Evolutionary conservation across 1,139 yeast species (phyloP).

Genomic region (Hansenula sp.): DNA sequence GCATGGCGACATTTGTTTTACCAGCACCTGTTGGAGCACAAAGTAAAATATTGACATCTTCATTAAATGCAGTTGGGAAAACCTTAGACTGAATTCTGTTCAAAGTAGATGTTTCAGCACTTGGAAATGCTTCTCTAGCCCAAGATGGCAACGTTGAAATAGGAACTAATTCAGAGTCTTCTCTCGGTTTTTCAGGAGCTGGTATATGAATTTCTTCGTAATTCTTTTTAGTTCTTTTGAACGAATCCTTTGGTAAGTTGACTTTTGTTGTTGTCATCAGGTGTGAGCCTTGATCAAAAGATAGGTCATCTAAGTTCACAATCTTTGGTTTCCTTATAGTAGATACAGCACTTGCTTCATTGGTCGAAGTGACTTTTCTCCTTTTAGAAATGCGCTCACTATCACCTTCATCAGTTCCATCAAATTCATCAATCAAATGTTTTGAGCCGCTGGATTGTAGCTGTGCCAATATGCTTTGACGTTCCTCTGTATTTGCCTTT

Average conservation of each 20-base stretch:
- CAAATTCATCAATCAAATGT: conserved; percentile 22
- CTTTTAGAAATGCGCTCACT: conserved; percentile 18
- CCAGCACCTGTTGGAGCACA: conserved; percentile 99
- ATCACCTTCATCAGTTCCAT: conserved; percentile 18
- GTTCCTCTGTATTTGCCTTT: conserved; percentile 33
- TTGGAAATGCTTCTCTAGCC: conserved; percentile 77
- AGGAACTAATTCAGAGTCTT: conserved; percentile 49
- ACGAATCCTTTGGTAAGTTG: conserved; percentile 78
- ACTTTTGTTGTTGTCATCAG: conserved; percentile 65
- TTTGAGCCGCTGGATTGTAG: conserved; percentile 32
- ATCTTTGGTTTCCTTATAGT: conserved; percentile 42
- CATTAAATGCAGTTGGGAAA: conserved; percentile 68
- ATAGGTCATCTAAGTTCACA: conserved; percentile 60
- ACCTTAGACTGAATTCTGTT: conserved; percentile 85
- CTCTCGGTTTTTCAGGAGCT: conserved; percentile 50
- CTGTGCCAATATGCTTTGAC: conserved; percentile 23
- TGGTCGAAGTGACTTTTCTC: conserved; percentile 16
- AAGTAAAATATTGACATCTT: conserved; percentile 69
- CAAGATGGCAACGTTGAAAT: conserved; percentile 71
- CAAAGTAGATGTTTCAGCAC: conserved; percentile 58
- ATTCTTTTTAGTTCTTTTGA: conserved; percentile 63
- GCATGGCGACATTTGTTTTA: conserved; percentile 92
- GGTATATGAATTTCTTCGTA: conserved; percentile 92
- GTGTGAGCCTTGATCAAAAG: conserved; percentile 71
- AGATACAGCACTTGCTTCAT: background rate